Percentiles rank a stretch among this genome's conserved stretches.
Evolutionary conservation across 192 early-diverging fungal genomes (phyloP).

Genomic region (Paraglomus brasilianum): DNA sequence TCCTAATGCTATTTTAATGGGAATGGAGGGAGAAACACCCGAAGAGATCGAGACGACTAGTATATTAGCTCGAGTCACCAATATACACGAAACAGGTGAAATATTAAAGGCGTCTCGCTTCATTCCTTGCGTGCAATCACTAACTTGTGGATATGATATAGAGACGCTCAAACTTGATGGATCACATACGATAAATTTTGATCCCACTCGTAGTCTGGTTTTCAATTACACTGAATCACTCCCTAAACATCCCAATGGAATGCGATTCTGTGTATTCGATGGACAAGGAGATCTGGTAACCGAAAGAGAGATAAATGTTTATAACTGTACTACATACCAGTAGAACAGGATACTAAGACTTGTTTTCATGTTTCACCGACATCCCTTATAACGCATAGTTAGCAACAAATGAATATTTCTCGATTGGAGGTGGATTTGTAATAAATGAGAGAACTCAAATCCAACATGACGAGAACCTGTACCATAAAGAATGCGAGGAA

Average conservation of each 20-base stretch:
- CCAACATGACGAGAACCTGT: conserved; percentile 62
- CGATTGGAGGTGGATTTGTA: conserved; percentile 94
- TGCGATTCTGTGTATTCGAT: conserved; percentile 90
- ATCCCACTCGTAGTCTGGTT: conserved; percentile 79
- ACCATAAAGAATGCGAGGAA: conserved; percentile 48
- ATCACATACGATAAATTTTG: conserved; percentile 75
- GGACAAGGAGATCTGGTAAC: conserved; percentile 70
- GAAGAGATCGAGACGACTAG: conserved; percentile 80
- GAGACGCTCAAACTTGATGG: conserved; percentile 67
- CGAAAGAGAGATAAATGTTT: too few species aligned
- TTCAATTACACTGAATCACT: conserved; percentile 86
- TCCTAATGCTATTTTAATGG: conserved; percentile 82
- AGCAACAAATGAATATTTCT: conserved; percentile 95
- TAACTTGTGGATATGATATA: not conserved
- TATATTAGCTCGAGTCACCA: conserved; percentile 70
- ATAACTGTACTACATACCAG: too few species aligned
- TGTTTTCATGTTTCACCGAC: not conserved
- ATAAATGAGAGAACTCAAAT: conserved; percentile 87
- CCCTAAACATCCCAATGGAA: conserved; percentile 94
- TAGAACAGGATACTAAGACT: not conserved
- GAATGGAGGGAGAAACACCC: conserved; percentile 90
- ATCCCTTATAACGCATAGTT: not conserved
- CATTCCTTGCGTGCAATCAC: not conserved
- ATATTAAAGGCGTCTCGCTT: not conserved
- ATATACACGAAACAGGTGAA: conserved; percentile 63